Base-by-base conservation (phyloP, 352 stramenopile species). In the Pseudoperonospora humuli region DNA sequence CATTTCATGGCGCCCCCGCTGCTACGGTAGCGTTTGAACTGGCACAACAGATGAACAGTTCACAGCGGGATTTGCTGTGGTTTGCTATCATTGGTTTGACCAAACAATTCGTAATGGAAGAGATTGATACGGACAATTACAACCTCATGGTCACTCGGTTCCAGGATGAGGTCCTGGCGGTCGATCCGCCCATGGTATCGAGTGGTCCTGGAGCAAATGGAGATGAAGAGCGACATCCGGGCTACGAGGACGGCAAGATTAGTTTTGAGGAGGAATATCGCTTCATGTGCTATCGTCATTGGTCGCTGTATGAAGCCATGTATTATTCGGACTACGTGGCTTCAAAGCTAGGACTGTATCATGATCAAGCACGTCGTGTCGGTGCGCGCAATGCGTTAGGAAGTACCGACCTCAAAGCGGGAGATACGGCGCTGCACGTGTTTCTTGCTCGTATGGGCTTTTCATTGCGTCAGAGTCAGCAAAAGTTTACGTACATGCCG, bases 361-460 rank as follows among this genome's bases (percentile, higher is more conserved):
- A 84, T 28, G 70, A 84, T 20, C 75, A 84, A 32, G 70, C 68
- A 15, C 57, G 72, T 3, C 72, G 75, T 24, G 66, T 87, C 33
- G 75, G 75, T 13, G 70, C 75, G 1, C 83, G 67, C 62, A 81
- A 66, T 58, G 69, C 74, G 0, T 51, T 62, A 2, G 67, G 46
- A 10, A 45, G 42, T 1, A 54, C 35, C 20, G 57, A 45, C 7
- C 63, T 52, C 5, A 54, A 53, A 1, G 50, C 69, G 7, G 82
- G 84, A 18, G 78, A 91, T 41, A 86, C 80, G 6, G 65, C 70
- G 9, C 60, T 96, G 18, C 76, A 96, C 49, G 88, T 98, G 35
- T 86, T 98, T 49, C 67, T 99, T 18, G 96, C 96, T 3, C 97
- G 96, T 44, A 98, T 99, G 95, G 96, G 96, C 7, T 96, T 98